phyloP scores from a whole-genome alignment of 495 filamentous ascomycete genomes.

The Antarctomyces pellizariae region DNA sequence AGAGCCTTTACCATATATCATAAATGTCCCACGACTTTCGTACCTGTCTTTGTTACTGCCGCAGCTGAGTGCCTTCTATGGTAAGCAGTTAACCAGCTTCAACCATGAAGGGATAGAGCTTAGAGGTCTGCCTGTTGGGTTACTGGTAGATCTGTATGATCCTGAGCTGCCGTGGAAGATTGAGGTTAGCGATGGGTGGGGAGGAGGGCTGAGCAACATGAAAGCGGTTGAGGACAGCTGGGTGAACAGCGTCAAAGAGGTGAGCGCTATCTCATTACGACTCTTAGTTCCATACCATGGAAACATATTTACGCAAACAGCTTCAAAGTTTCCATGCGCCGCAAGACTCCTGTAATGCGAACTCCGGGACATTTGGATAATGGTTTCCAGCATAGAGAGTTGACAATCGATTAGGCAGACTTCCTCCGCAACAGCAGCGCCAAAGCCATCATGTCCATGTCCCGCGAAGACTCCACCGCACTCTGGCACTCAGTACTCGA shows the following conservation, averaged over 20 bases:
- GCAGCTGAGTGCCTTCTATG: conserved; percentile 59
- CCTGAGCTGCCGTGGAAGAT: conserved; percentile 54
- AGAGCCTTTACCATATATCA: conserved; percentile 22
- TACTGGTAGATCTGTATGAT: conserved; percentile 68
- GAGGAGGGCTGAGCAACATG: conserved; percentile 64
- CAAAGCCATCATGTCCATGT: conserved; percentile 78
- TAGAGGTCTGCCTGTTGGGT: conserved; percentile 59
- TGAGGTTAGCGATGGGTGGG: conserved; percentile 29
- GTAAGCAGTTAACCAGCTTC: conserved; percentile 53
- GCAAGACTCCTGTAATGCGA: no score
- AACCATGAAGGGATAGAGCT: conserved; percentile 50
- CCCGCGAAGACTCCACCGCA: conserved; percentile 63
- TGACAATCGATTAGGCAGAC: conserved; percentile 42
- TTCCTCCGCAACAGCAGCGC: conserved; percentile 79
- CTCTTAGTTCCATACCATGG: no score
- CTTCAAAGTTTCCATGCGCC: not conserved
- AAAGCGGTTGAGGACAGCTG: conserved; percentile 73
- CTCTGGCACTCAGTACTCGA: conserved; percentile 71
- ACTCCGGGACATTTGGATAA: no score
- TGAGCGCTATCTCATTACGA: no score
- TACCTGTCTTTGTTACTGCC: conserved; percentile 58
- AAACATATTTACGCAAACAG: no score
- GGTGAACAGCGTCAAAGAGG: conserved; percentile 84
- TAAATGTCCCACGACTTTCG: conserved; percentile 40
- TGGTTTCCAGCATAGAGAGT: no score